Evolutionary conservation across 345 rosid species (phyloP).

Genomic region (Capsella bursapastoris): DNA sequence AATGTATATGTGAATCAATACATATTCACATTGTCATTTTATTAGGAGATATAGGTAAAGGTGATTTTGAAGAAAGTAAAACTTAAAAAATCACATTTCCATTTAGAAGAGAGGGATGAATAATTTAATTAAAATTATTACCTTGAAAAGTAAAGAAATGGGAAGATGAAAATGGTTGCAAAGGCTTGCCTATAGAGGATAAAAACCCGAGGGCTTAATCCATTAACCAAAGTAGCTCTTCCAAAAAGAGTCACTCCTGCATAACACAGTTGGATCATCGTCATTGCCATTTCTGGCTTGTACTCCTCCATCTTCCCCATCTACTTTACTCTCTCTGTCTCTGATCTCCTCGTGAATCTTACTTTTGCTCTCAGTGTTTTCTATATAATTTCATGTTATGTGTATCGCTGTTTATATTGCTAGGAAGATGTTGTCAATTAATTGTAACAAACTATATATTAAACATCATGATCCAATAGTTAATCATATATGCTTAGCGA

Average conservation of each 20-base stretch:
- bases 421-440: background rate
- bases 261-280: conserved; percentile 41
- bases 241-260: conserved; percentile 48
- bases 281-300: conserved; percentile 50
- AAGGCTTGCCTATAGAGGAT: conserved; percentile 53
- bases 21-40: background rate
- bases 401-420: background rate
- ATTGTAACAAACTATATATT: background rate
- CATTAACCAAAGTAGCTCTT: conserved; percentile 45
- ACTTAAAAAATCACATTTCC: background rate
- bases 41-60: background rate
- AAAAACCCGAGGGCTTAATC: conserved; percentile 51
- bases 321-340: background rate
- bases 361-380: conserved; percentile 7
- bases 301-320: conserved; percentile 45
- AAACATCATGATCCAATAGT: background rate
- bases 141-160: conserved; percentile 47
- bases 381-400: conserved; percentile 16
- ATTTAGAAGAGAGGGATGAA: background rate
- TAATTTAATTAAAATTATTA: conserved; percentile 1
- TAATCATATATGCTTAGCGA: conserved; percentile 17
- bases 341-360: background rate
- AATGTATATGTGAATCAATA: background rate
- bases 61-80: background rate
- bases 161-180: conserved; percentile 49